Conservation (phyloP, 441 rosid genomes). For the Bruguiera hainesii region DNA sequence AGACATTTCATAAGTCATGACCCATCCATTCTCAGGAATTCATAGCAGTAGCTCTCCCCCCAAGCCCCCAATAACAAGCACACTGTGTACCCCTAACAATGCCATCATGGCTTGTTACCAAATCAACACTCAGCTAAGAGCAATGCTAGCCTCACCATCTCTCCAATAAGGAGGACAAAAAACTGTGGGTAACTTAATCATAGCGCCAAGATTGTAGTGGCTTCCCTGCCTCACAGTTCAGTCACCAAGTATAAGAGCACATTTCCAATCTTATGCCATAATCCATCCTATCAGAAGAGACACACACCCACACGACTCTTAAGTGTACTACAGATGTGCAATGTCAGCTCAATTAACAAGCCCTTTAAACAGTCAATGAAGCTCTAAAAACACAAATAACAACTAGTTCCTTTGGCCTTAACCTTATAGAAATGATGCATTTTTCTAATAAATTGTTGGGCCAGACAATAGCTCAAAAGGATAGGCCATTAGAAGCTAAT, state of each 20-base stretch:
- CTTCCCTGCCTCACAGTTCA: no score
- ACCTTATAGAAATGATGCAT: neutral
- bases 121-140: neutral
- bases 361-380: neutral
- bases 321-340: neutral
- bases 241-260: no score
- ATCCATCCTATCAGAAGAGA: no score
- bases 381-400: neutral
- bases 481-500: neutral
- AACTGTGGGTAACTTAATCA: neutral
- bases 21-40: neutral
- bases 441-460: neutral
- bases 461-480: neutral
- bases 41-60: neutral
- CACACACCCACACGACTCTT: no score
- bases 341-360: slow-evolving; percentile 4
- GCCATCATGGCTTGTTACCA: neutral
- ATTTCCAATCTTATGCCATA: no score
- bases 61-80: neutral
- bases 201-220: neutral
- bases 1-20: neutral
- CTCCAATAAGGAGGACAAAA: no score
- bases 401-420: neutral
- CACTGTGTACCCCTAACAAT: neutral
- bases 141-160: neutral